Evolutionary conservation across 768 basidiomycete genomes (phyloP).

Genomic region (Auriscalpium orientale): DNA sequence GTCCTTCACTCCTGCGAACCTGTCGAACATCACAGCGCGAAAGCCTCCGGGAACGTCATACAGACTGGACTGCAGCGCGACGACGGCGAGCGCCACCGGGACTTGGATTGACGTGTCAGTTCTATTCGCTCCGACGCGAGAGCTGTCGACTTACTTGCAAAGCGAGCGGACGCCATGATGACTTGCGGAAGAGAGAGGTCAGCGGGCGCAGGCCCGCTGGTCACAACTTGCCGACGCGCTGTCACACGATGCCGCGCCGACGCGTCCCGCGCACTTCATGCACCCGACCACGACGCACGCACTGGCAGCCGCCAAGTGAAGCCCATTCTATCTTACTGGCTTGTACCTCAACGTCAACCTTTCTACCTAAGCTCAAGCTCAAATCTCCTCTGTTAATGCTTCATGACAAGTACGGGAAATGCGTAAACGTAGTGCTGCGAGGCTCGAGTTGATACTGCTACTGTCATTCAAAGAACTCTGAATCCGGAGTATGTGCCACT

Average conservation of each 20-base stretch:
- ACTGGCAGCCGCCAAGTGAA: too few species aligned
- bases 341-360: too few species aligned
- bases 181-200: neutral
- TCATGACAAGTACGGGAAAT: too few species aligned
- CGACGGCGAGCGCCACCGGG: conserved; percentile 49
- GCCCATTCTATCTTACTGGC: too few species aligned
- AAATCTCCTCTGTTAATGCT: too few species aligned
- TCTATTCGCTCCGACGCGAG: conserved; percentile 10
- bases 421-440: too few species aligned
- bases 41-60: conserved; percentile 75
- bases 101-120: conserved; percentile 59
- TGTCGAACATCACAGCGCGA: conserved; percentile 96
- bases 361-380: too few species aligned
- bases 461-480: too few species aligned
- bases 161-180: conserved; percentile 45
- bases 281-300: too few species aligned
- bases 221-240: neutral
- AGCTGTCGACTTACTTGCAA: conserved; percentile 44
- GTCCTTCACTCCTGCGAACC: conserved; percentile 87
- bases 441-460: too few species aligned
- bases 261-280: neutral
- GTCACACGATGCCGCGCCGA: neutral
- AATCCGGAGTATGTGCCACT: too few species aligned
- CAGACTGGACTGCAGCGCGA: conserved; percentile 39
- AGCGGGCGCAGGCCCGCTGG: neutral